phyloP scores from a whole-genome alignment of 768 basidiomycete species.

The Rhodotorula paludigena region DNA sequence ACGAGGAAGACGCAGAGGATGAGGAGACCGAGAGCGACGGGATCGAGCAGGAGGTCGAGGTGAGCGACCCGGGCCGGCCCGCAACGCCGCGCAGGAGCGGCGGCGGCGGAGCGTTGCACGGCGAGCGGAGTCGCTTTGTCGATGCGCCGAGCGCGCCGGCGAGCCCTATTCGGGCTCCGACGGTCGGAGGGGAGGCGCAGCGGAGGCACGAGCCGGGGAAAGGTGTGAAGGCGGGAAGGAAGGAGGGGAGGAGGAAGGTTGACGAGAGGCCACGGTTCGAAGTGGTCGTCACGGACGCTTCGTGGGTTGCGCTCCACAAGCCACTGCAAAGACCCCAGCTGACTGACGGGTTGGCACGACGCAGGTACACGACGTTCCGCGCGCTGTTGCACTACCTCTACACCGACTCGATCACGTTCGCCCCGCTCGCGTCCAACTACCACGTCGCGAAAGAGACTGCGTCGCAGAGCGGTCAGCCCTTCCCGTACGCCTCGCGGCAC shows the following conservation, averaged over 20 bases:
- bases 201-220: background rate
- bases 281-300: constrained; percentile 47
- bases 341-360: background rate
- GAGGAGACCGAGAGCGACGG: background rate
- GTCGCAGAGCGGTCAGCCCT: background rate
- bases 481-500: constrained; percentile 25
- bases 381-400: constrained; percentile 50
- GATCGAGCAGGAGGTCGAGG: background rate
- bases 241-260: no score
- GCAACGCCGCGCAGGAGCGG: background rate
- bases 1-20: background rate
- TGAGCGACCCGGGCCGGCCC: background rate
- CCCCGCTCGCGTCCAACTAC: constrained; percentile 48
- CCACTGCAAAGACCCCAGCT: background rate
- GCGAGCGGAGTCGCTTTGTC: constrained; percentile 13
- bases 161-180: background rate
- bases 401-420: constrained; percentile 49
- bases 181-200: background rate
- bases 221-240: background rate
- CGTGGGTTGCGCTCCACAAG: constrained; percentile 8
- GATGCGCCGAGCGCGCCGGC: constrained; percentile 23
- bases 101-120: no score
- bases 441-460: constrained; percentile 34
- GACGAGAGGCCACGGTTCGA: constrained; percentile 41
- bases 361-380: constrained; percentile 49